Conservation (phyloP, 164 flowering plant genomes). For the Vitis cinerea region DNA sequence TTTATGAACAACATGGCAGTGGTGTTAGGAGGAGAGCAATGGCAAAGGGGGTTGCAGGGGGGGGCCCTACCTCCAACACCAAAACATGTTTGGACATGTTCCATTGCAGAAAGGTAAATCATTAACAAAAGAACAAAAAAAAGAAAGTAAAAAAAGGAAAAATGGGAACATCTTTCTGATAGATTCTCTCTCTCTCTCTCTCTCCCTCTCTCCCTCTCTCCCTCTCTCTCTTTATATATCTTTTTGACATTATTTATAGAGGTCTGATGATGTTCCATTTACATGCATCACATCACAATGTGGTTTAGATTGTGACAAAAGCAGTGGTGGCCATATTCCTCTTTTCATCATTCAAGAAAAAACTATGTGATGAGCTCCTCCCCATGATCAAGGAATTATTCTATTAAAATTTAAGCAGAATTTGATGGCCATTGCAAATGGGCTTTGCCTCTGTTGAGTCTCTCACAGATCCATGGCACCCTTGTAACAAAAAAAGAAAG, state of each 20-base stretch:
- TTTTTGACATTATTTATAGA: constrained; percentile 9
- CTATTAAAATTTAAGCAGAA: constrained; percentile 12
- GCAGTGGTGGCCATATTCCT: neutral
- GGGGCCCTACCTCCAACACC: constrained; percentile 22
- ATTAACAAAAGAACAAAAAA: constrained; percentile 7
- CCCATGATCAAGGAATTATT: constrained; percentile 14
- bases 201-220: neutral
- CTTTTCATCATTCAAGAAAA: constrained; percentile 6
- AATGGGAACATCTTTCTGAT: constrained; percentile 5
- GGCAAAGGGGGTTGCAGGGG: neutral
- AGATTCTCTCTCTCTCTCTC: neutral
- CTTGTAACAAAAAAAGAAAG: constrained; percentile 3
- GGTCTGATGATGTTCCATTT: constrained; percentile 12
- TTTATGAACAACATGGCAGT: constrained; percentile 17
- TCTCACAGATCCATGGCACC: constrained; percentile 15
- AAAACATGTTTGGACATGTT: constrained; percentile 52
- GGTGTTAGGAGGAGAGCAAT: constrained; percentile 10
- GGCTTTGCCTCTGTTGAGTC: constrained; percentile 19
- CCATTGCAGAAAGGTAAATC: constrained; percentile 9
- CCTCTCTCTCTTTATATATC: neutral
- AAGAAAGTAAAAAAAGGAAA: neutral
- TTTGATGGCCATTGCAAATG: constrained; percentile 35
- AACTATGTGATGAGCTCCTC: constrained; percentile 8
- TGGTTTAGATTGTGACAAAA: constrained; percentile 5
- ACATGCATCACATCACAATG: constrained; percentile 19